Base-by-base conservation (phyloP, 495 filamentous ascomycete genomes). In the Aspergillus homomorphus region DNA sequence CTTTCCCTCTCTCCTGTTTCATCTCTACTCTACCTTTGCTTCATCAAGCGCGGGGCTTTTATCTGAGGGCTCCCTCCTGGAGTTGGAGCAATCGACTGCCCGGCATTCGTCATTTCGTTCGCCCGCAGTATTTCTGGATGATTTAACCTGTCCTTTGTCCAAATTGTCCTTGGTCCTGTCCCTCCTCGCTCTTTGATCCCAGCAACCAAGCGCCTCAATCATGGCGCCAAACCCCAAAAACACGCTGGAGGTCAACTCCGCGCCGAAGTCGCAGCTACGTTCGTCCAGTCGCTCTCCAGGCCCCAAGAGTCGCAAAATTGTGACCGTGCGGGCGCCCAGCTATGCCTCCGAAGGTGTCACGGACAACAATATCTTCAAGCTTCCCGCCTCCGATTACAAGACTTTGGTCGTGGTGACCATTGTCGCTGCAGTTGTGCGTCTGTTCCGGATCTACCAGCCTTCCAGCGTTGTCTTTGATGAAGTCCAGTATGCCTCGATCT, bases 401-500 rank as follows among this genome's bases (percentile, higher is more conserved):
- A 65, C 89, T 46, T 77, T 96, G 67, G 73, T 83, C 20, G 68
- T 82, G 44, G 73, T 97, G 58, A 96, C 91, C 45, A 57, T 92
- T 45, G 63, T 96, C 56, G 90, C 89, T 19, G 81, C 87, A 24
- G 75, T 85, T 58, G 92, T 98, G 56, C 87, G 94, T 59, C 75
- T 98, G 26, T 98, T 96, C 80, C 85, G 90, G 69, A 96, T 98
- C 74, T 96, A 95, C 72, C 91, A 97, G 69, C 94, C 94, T 45
- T 87, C 85, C 62, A 97, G 92, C 66, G 94, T 98, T 41, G 94
- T 98, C 49, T 98, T 98, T 71, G 94, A 98, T 69, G 94, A 98
- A 81, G 94, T 98, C 71, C 94, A 98, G 92, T 97, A 86, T 65
- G 89, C 78, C 53, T 60, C 30, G 24, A 42, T 45, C 1, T 50